These are phyloP conservation scores for Penicillium herquei DNA, from an alignment of 495 filamentous ascomycete species.

Conservation along the genomic window DNA sequence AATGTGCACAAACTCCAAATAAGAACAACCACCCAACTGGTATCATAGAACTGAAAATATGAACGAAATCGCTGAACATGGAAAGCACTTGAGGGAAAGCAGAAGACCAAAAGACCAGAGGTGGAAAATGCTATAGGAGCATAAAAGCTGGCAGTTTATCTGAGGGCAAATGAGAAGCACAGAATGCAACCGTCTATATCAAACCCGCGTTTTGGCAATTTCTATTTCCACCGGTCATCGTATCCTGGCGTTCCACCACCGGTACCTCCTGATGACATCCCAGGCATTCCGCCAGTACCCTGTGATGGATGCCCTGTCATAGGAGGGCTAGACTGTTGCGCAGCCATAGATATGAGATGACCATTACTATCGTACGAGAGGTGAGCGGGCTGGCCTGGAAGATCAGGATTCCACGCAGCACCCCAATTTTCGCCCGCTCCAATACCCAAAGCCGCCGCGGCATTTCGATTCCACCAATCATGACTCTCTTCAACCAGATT, in stretches of 20 bases:
- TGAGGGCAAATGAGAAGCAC: too few relatives aligned
- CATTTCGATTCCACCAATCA: slow-evolving; percentile 59
- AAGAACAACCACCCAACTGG: background rate
- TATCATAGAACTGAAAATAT: background rate
- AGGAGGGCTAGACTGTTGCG: slow-evolving; percentile 9
- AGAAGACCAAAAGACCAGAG: background rate
- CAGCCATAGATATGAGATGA: slow-evolving; percentile 12
- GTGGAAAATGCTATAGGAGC: too few relatives aligned
- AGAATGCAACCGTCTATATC: background rate
- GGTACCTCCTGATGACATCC: slow-evolving; percentile 1
- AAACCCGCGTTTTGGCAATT: background rate
- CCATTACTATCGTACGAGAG: slow-evolving; percentile 9
- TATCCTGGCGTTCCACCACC: slow-evolving; percentile 5
- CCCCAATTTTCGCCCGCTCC: slow-evolving; percentile 50
- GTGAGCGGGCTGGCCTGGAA: slow-evolving; percentile 3
- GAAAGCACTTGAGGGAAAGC: background rate
- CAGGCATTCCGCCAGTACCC: background rate
- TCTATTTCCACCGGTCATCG: slow-evolving; percentile 16
- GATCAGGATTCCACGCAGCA: slow-evolving; percentile 14
- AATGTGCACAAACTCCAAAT: background rate
- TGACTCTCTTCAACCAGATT: slow-evolving; percentile 54
- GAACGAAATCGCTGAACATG: background rate
- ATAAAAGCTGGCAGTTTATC: too few relatives aligned
- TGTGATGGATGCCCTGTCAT: slow-evolving; percentile 8
- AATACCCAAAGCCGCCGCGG: slow-evolving; percentile 36